These are phyloP conservation scores for Malassezia japonica DNA, from an alignment of 1,284 basidiomycete species.

Conservation along the genomic window DNA sequence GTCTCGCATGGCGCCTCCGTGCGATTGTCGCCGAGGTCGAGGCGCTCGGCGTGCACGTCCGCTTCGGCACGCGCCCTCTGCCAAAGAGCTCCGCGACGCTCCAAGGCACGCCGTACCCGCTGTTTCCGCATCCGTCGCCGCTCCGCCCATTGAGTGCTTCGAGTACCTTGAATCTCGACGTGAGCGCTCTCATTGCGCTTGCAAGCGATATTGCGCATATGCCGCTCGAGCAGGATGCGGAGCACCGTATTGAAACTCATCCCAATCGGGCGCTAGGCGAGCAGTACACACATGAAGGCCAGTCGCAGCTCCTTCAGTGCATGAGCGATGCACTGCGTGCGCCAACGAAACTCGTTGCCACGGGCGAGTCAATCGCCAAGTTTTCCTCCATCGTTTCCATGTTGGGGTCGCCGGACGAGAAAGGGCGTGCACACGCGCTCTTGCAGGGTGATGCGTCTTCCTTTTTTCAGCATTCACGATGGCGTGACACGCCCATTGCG, in stretches of 20 bases:
- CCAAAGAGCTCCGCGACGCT: not conserved
- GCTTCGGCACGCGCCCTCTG: constrained; percentile 11
- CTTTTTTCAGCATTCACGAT: no score
- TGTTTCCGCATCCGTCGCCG: constrained; percentile 18
- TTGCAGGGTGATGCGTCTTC: not conserved
- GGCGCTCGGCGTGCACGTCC: constrained; percentile 15
- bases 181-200: constrained; percentile 36
- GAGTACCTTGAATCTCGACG: constrained; percentile 30
- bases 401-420: constrained; percentile 5
- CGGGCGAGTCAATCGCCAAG: constrained; percentile 7
- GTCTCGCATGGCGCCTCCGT: constrained; percentile 21
- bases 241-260: not conserved
- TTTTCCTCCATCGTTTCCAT: constrained; percentile 8
- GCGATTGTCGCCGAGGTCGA: constrained; percentile 18
- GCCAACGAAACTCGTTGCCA: constrained; percentile 4
- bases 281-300: constrained; percentile 2
- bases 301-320: not conserved
- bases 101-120: constrained; percentile 3
- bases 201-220: constrained; percentile 31
- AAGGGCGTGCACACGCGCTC: constrained; percentile 1
- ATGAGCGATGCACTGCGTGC: not conserved
- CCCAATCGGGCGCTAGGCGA: constrained; percentile 5
- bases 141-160: constrained; percentile 17
- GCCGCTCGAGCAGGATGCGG: not conserved
- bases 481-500: no score